A percentile compares a stretch with the other conserved stretches of the same genome.
phyloP scores from a whole-genome alignment of 305 asterid species.

The Euphrasia arctica region DNA sequence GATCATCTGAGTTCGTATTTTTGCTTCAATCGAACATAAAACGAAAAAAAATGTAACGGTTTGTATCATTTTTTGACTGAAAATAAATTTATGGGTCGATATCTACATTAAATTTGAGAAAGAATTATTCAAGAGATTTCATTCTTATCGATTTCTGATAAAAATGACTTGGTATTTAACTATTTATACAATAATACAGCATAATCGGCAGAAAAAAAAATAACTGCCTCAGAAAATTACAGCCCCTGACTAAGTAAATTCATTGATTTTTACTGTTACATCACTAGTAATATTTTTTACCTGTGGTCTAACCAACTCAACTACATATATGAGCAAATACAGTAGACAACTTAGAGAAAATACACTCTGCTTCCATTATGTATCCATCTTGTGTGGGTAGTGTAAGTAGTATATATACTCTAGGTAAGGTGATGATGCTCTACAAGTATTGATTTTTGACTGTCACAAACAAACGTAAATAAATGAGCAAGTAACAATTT shows the following conservation, averaged over 20 bases:
- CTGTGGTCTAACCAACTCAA: conserved; percentile 37
- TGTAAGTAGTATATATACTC: conserved; percentile 35
- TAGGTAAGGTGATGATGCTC: conserved; percentile 27
- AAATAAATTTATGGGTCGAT: no score
- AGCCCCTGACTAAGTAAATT: background rate
- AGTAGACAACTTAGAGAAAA: conserved; percentile 39
- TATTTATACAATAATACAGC: no score
- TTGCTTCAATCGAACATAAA: no score
- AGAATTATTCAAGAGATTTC: no score
- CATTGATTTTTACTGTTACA: background rate
- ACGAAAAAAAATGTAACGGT: no score
- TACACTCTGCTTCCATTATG: conserved; percentile 49
- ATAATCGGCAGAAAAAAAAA: no score
- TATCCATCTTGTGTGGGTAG: conserved; percentile 47
- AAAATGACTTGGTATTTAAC: no score
- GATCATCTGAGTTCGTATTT: no score
- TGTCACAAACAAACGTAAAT: conserved; percentile 20
- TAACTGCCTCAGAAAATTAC: background rate
- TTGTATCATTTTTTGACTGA: no score
- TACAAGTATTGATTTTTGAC: conserved; percentile 28
- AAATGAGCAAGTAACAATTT: conserved; percentile 32
- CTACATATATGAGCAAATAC: conserved; percentile 39
- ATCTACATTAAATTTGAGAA: no score
- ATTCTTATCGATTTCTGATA: no score
- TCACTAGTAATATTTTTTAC: background rate